These are phyloP conservation scores for Rhododendron kiyosumense DNA, from an alignment of 148 eudicot species.

Conservation along the genomic window DNA sequence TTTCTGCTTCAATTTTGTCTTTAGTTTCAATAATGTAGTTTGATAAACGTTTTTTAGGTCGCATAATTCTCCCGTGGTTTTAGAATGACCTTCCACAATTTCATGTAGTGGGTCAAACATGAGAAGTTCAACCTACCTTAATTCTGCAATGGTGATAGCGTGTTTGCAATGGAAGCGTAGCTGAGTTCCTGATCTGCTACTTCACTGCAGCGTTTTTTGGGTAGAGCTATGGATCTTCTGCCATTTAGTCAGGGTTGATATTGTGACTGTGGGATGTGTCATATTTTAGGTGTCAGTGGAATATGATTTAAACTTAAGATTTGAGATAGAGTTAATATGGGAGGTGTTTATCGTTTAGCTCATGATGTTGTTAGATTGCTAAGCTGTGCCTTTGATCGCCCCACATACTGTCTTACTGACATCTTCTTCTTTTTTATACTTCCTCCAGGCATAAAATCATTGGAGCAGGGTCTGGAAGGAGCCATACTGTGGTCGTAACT, in stretches of 20 bases:
- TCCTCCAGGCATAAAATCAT: slow-evolving; percentile 65
- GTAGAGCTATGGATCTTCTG: not conserved
- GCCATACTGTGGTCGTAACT: slow-evolving; percentile 80
- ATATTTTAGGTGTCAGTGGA: not conserved
- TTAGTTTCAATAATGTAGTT: not conserved
- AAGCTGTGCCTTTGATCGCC: not conserved
- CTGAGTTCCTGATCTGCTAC: not conserved
- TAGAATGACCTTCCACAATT: not conserved
- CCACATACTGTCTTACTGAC: not conserved
- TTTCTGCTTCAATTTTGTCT: not conserved
- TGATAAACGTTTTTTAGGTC: not conserved
- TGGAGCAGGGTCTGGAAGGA: slow-evolving; percentile 66
- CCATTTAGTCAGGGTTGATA: not conserved
- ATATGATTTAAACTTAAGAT: not conserved
- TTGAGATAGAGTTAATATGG: not conserved
- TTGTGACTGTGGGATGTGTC: not conserved
- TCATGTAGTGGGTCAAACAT: not conserved
- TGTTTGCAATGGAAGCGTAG: not conserved
- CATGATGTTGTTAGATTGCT: not conserved
- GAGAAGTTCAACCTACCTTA: not conserved
- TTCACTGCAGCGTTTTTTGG: not conserved
- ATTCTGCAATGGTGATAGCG: not conserved
- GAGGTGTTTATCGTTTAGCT: not conserved
- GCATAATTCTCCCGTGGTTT: not conserved
- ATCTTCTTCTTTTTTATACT: not conserved